phyloP scores from a whole-genome alignment of 2,329 filamentous ascomycete genomes.

The Neonectria hederae region DNA sequence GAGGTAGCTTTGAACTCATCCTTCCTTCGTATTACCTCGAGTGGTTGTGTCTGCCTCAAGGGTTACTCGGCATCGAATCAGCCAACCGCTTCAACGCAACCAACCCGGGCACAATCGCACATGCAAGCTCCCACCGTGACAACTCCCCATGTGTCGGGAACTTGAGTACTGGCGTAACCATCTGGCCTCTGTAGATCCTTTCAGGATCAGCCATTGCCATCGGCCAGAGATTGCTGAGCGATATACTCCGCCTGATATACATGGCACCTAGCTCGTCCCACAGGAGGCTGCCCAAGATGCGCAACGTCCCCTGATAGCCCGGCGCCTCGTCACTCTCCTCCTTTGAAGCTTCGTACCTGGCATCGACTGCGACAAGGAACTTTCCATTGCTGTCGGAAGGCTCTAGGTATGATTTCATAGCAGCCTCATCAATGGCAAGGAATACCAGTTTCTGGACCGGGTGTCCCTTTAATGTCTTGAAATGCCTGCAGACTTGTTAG shows the following conservation, averaged over 20 bases:
- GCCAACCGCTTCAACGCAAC: background rate
- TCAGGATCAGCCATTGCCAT: conserved; percentile 33
- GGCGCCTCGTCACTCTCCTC: conserved; percentile 9
- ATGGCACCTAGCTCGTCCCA: conserved; percentile 43
- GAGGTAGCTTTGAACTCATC: background rate
- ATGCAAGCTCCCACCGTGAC: conserved; percentile 16
- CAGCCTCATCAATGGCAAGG: background rate
- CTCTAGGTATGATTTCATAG: conserved; percentile 1
- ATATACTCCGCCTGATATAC: conserved; percentile 42
- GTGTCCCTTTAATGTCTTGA: background rate
- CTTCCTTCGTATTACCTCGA: background rate
- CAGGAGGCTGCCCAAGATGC: conserved; percentile 36
- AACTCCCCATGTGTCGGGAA: conserved; percentile 14
- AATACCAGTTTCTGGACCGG: background rate
- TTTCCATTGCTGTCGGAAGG: conserved; percentile 5
- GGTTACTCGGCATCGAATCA: background rate
- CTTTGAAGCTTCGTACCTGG: background rate
- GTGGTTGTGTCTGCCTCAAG: background rate
- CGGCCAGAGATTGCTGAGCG: conserved; percentile 35
- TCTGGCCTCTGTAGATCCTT: conserved; percentile 30
- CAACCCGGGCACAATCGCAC: conserved; percentile 8
- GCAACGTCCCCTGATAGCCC: conserved; percentile 34
- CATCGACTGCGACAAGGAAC: conserved; percentile 36
- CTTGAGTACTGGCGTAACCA: conserved; percentile 6
- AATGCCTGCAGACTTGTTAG: background rate